Evolutionary conservation across 1,139 yeast genomes (phyloP), one percentile per base, ranked within the genome.

Genomic region (Yamadazyma dushanensis): DNA sequence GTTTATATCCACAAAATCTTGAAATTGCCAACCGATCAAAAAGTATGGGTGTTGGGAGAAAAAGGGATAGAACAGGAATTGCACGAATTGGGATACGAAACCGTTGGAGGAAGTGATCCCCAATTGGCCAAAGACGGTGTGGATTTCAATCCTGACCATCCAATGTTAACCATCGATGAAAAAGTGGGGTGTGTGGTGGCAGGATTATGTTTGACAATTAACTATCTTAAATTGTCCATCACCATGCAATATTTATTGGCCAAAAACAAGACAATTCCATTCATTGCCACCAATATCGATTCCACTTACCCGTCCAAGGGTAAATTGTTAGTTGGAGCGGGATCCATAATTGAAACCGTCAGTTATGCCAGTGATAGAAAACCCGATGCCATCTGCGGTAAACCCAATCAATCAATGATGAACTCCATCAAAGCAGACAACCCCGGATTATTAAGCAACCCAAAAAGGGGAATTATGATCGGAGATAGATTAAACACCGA

Each of bases 401-500:
- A 92, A 57, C 98, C 98, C 13, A 81, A 83, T 39, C 80, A 77
- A 47, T 82, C 84, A 35, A 90, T 92, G 97, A 77, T 92, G 82
- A 86, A 88, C 54, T 82, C 95, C 16, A 86, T 92, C 55, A 78
- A 83, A 44, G 85, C 87, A 7, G 82, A 81, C 34, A 75, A 79
- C 51, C 66, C 64, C 0, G 61, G 55, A 1, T 54, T 70, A 35
- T 56, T 61, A 16, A 64, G 78, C 26, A 78, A 79, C 41, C 83
- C 87, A 26, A 53, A 66, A 10, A 72, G 77, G 39, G 84, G 96
- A 7, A 74, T 92, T 47, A 92, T 92, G 97, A 78, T 92, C 44
- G 99, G 99, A 19, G 99, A 92, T 59, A 74, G 98, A 44, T 70
- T 92, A 42, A 90, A 92, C 57, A 92, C 99, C 1, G 99, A 92